A percentile compares a stretch with the other conserved stretches of the same genome.
phyloP scores from a whole-genome alignment of 1,139 yeast genomes.

The Suhomyces kunorum region DNA sequence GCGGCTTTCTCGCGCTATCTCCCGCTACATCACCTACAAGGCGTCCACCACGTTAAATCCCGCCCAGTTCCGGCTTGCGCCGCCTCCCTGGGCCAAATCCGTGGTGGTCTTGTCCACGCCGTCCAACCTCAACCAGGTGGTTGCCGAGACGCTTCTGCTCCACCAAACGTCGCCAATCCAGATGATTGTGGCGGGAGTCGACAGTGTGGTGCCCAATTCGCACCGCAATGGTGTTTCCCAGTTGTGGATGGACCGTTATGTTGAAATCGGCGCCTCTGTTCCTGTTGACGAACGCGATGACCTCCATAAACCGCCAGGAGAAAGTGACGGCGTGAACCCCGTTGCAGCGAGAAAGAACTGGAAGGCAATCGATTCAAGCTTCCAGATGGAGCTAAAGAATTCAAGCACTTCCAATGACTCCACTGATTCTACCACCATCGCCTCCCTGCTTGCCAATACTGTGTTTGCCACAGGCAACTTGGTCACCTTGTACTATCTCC shows the following conservation, averaged over 20 bases:
- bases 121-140: constrained; percentile 35
- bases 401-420: not conserved
- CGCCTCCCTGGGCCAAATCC: constrained; percentile 12
- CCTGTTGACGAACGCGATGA: constrained; percentile 30
- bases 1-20: no score
- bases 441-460: constrained; percentile 41
- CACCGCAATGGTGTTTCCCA: constrained; percentile 48
- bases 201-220: constrained; percentile 42
- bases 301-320: constrained; percentile 23
- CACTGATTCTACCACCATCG: constrained; percentile 18
- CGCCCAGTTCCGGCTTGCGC: constrained; percentile 10
- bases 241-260: constrained; percentile 44
- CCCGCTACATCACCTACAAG: not conserved
- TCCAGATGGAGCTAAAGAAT: constrained; percentile 21
- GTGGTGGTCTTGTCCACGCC: constrained; percentile 45
- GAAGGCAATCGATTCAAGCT: constrained; percentile 32
- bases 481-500: constrained; percentile 42
- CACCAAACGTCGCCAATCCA: constrained; percentile 35
- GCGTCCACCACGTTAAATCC: constrained; percentile 17
- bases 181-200: constrained; percentile 51
- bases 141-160: constrained; percentile 35
- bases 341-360: constrained; percentile 42
- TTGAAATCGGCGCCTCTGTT: constrained; percentile 26
- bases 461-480: constrained; percentile 39
- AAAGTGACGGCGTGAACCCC: constrained; percentile 37